Evolutionary conservation across 2,329 filamentous ascomycete species (phyloP).

Genomic region (Pseudopithomyces chartarum): DNA sequence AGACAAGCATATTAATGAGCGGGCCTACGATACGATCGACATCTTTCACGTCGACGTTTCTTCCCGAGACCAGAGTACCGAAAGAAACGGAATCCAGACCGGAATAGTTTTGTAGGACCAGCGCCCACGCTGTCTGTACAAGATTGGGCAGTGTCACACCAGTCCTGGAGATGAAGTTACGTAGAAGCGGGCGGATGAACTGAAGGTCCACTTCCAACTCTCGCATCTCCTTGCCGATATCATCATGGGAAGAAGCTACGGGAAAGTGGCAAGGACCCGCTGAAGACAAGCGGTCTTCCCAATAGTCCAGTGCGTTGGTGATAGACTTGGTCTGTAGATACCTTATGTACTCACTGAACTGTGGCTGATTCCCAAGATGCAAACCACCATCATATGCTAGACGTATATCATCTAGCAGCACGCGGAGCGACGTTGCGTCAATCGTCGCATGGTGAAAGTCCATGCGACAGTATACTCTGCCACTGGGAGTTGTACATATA

Average conservation of each 20-base stretch:
- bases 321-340: conserved; percentile 9
- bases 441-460: conserved; percentile 18
- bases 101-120: conserved; percentile 33
- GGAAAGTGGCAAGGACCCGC: conserved; percentile 15
- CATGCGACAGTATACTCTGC: conserved; percentile 14
- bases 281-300: conserved; percentile 11
- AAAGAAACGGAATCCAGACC: conserved; percentile 40
- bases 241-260: not conserved
- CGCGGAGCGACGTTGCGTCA: conserved; percentile 11
- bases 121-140: conserved; percentile 27
- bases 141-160: conserved; percentile 51
- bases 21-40: conserved; percentile 51
- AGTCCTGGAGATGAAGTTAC: conserved; percentile 41
- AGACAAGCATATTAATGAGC: conserved; percentile 38
- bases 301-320: conserved; percentile 7
- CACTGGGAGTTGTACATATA: conserved; percentile 8
- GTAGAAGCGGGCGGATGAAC: conserved; percentile 15
- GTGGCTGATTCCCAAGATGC: conserved; percentile 17
- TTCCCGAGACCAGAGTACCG: conserved; percentile 40
- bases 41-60: conserved; percentile 47
- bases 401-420: conserved; percentile 13
- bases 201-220: not conserved
- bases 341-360: conserved; percentile 16
- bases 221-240: not conserved
- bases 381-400: conserved; percentile 14